phyloP scores from a whole-genome alignment of 2,329 filamentous ascomycete species.

The Fusarium nodosum region DNA sequence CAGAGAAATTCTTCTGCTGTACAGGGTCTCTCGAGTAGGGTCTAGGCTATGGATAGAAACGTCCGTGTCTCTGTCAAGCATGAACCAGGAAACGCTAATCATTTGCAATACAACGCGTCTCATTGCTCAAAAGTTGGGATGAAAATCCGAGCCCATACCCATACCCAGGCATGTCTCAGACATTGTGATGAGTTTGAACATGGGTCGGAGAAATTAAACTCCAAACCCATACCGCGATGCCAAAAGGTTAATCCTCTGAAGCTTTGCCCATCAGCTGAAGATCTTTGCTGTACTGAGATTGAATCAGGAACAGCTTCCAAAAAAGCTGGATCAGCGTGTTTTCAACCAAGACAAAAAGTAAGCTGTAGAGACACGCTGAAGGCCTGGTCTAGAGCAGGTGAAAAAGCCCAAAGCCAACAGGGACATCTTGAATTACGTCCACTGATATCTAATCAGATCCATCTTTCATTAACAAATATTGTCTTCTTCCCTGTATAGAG shows the following conservation, averaged over 20 bases:
- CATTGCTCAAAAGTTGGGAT: constrained; percentile 34
- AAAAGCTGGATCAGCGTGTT: background rate
- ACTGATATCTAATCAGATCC: constrained; percentile 49
- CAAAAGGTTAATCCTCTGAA: background rate
- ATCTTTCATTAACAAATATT: constrained; percentile 32
- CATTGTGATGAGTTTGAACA: constrained; percentile 24
- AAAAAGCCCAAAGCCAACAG: background rate
- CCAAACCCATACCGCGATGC: background rate
- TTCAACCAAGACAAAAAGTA: background rate
- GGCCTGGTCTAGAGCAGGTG: background rate
- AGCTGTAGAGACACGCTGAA: background rate
- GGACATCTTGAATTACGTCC: background rate
- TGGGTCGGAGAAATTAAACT: constrained; percentile 17
- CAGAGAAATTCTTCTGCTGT: constrained; percentile 3
- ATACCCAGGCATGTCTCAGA: constrained; percentile 32
- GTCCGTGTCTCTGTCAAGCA: constrained; percentile 18
- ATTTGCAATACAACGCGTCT: constrained; percentile 39
- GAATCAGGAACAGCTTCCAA: background rate
- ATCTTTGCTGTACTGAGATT: constrained; percentile 5
- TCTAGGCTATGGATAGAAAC: constrained; percentile 8
- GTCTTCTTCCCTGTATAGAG: constrained; percentile 16
- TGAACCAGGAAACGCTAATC: constrained; percentile 1
- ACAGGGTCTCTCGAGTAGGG: background rate
- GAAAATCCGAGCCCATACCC: background rate
- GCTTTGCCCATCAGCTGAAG: constrained; percentile 6